Evolutionary conservation across 495 filamentous ascomycete genomes (phyloP).

Genomic region (Parathielavia appendiculata): DNA sequence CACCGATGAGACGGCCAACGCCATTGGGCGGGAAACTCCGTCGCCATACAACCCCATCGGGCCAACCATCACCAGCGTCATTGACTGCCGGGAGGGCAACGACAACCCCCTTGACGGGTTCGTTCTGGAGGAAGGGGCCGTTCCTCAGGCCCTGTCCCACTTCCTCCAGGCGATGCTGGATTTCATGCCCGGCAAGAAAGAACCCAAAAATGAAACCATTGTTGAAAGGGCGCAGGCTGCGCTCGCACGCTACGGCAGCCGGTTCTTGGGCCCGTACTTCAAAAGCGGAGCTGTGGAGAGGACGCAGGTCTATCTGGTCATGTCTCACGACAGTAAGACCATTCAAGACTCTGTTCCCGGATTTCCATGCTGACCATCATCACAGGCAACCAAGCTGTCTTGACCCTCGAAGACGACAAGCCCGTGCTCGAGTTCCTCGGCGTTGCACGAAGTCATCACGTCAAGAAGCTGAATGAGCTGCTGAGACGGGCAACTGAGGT

Average conservation of each 20-base stretch:
- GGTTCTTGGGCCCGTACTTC: slow-evolving; percentile 54
- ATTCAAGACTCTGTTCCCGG: neutral
- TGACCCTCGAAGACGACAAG: slow-evolving; percentile 57
- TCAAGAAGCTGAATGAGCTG: slow-evolving; percentile 48
- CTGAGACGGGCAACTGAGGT: slow-evolving; percentile 49
- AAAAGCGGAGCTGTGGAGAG: slow-evolving; percentile 49
- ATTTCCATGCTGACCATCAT: neutral
- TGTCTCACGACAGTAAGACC: slow-evolving; percentile 59
- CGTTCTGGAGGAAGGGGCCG: slow-evolving; percentile 60
- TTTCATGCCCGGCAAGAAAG: slow-evolving; percentile 47
- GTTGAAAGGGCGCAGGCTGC: slow-evolving; percentile 40
- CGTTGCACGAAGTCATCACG: slow-evolving; percentile 50
- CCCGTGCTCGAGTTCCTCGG: slow-evolving; percentile 55
- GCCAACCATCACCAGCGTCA: slow-evolving; percentile 60
- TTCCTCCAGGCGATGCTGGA: slow-evolving; percentile 56
- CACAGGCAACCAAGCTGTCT: slow-evolving; percentile 51
- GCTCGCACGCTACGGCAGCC: slow-evolving; percentile 46
- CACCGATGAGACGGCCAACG: slow-evolving; percentile 50
- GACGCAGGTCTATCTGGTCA: slow-evolving; percentile 64
- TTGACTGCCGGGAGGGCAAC: slow-evolving; percentile 53
- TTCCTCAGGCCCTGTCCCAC: slow-evolving; percentile 52
- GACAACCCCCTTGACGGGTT: slow-evolving; percentile 56
- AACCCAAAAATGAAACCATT: slow-evolving; percentile 37
- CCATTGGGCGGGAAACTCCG: slow-evolving; percentile 47
- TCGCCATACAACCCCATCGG: slow-evolving; percentile 52